Conservation (phyloP, 2,329 filamentous ascomycete genomes). For the Albophoma yamanashiensis region DNA sequence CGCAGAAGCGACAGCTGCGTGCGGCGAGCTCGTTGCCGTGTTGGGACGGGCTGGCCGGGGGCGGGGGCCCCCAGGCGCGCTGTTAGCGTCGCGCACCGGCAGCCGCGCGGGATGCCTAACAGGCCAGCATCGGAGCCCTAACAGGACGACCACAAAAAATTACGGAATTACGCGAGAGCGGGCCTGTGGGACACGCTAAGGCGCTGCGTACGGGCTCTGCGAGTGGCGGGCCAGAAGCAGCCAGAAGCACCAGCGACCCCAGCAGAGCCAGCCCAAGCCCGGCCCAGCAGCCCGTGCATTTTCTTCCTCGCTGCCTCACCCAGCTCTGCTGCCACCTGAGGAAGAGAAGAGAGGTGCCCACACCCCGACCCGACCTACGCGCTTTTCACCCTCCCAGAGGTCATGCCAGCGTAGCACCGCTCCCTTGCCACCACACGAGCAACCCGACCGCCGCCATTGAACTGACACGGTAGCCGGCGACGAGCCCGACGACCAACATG, state of each 20-base stretch:
- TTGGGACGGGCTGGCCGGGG: background rate
- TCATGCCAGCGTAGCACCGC: constrained; percentile 27
- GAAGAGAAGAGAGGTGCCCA: background rate
- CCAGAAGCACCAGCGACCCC: background rate
- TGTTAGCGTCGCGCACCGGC: constrained; percentile 2
- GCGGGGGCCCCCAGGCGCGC: background rate
- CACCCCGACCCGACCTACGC: constrained; percentile 8
- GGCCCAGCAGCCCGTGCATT: constrained; percentile 5
- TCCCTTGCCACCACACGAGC: constrained; percentile 19
- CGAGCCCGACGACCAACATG: constrained; percentile 45
- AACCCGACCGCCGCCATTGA: constrained; percentile 23
- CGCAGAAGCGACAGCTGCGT: background rate
- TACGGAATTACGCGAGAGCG: constrained; percentile 10
- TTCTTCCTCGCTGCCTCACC: background rate
- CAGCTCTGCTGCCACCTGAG: background rate
- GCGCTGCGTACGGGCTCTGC: background rate
- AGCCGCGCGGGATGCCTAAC: background rate
- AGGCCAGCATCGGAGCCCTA: constrained; percentile 10
- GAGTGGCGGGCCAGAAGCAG: constrained; percentile 1
- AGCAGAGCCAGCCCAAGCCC: background rate
- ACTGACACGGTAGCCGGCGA: constrained; percentile 32
- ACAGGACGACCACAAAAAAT: constrained; percentile 14
- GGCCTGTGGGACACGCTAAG: constrained; percentile 1
- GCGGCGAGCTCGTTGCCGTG: background rate
- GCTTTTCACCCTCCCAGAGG: constrained; percentile 16